phyloP scores from a whole-genome alignment of 768 basidiomycete species.

The Trametes cinnabarina region DNA sequence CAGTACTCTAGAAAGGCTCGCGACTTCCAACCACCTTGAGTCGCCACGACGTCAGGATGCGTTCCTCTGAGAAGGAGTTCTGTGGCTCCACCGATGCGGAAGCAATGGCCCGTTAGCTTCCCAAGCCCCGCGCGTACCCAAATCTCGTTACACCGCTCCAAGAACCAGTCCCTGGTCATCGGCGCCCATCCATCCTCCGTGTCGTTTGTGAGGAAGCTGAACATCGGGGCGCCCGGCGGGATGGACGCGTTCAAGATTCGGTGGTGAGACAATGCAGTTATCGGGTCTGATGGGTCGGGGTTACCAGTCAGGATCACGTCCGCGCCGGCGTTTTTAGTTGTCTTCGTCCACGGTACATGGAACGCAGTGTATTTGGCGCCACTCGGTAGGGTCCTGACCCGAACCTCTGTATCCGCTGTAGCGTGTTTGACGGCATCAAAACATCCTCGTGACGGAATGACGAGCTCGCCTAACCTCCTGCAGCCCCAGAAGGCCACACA shows the following conservation, averaged over 20 bases:
- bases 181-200: background rate
- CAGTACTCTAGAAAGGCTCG: slow-evolving; percentile 27
- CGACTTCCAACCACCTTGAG: slow-evolving; percentile 24
- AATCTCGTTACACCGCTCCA: slow-evolving; percentile 14
- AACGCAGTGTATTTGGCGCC: slow-evolving; percentile 16
- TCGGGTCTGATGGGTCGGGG: slow-evolving; percentile 15
- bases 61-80: slow-evolving; percentile 20
- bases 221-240: background rate
- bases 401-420: background rate
- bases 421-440: slow-evolving; percentile 8
- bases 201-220: background rate
- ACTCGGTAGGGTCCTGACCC: background rate
- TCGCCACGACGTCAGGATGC: slow-evolving; percentile 21
- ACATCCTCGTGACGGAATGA: background rate
- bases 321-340: slow-evolving; percentile 27
- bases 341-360: slow-evolving; percentile 40
- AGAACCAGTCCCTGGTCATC: slow-evolving; percentile 11
- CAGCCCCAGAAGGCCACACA: slow-evolving; percentile 36
- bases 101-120: slow-evolving; percentile 17
- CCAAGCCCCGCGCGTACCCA: slow-evolving; percentile 1
- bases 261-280: slow-evolving; percentile 28
- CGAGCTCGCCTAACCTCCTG: slow-evolving; percentile 22
- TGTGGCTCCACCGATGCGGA: slow-evolving; percentile 28
- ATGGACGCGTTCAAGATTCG: background rate
- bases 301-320: slow-evolving; percentile 27